Evolutionary conservation across 2,329 filamentous ascomycete species (phyloP).

Genomic region (Pseudocercospora fijiensis): DNA sequence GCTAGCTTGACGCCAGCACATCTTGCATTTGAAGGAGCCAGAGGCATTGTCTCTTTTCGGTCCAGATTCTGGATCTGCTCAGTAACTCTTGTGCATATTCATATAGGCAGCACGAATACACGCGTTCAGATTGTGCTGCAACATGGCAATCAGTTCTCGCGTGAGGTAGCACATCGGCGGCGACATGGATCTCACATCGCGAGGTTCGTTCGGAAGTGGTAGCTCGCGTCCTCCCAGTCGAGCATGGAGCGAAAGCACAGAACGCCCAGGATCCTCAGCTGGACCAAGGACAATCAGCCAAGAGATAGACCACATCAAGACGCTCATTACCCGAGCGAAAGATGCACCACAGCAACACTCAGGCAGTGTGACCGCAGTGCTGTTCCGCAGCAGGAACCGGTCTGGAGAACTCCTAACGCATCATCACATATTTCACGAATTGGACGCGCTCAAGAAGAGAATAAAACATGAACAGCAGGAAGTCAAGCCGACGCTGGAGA

Average conservation of each 20-base stretch:
- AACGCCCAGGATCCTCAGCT: slow-evolving; percentile 14
- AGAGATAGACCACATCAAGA: slow-evolving; percentile 34
- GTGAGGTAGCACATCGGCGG: not conserved
- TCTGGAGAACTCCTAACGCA: slow-evolving; percentile 18
- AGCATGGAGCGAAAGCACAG: slow-evolving; percentile 22
- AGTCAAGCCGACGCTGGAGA: slow-evolving; percentile 10
- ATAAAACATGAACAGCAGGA: slow-evolving; percentile 30
- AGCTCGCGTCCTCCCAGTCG: slow-evolving; percentile 16
- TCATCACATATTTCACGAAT: slow-evolving; percentile 30
- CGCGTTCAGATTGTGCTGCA: not conserved
- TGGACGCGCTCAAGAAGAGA: slow-evolving; percentile 35
- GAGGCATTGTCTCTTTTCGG: not conserved
- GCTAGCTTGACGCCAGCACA: slow-evolving; percentile 1
- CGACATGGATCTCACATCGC: slow-evolving; percentile 6
- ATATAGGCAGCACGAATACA: not conserved
- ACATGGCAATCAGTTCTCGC: not conserved
- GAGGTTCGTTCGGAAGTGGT: not conserved
- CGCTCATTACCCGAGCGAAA: slow-evolving; percentile 27
- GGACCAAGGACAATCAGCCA: slow-evolving; percentile 23
- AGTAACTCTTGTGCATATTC: not conserved
- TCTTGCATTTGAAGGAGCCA: not conserved
- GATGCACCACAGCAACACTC: slow-evolving; percentile 18
- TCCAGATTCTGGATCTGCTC: not conserved
- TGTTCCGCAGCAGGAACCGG: slow-evolving; percentile 28
- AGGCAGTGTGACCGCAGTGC: slow-evolving; percentile 31